Conservation (phyloP, 768 basidiomycete species). For the Hypholoma fasciculare region DNA sequence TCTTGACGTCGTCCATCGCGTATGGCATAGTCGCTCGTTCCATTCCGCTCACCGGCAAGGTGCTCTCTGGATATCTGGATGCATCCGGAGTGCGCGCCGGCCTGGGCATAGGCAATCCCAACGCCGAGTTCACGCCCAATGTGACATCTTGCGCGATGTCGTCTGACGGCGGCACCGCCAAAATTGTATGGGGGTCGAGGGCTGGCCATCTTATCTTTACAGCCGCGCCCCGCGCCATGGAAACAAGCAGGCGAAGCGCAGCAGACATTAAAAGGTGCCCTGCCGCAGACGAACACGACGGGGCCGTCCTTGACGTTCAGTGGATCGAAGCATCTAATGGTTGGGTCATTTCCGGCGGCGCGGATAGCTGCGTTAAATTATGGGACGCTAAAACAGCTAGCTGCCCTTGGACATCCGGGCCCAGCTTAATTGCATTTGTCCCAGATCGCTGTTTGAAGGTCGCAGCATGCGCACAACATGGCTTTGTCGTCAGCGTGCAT, state of each 20-base stretch:
- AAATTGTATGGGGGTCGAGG: conserved; percentile 72
- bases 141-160: conserved; percentile 57
- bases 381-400: conserved; percentile 65
- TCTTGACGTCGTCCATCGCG: conserved; percentile 62
- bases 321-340: conserved; percentile 39
- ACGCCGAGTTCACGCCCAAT: conserved; percentile 71
- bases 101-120: conserved; percentile 70
- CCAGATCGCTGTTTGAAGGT: conserved; percentile 55
- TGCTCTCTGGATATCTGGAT: conserved; percentile 70
- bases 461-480: conserved; percentile 34
- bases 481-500: conserved; percentile 50
- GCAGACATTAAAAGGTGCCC: conserved; percentile 48
- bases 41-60: conserved; percentile 64
- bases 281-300: conserved; percentile 64
- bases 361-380: conserved; percentile 70
- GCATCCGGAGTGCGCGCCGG: conserved; percentile 59
- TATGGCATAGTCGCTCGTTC: conserved; percentile 78
- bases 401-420: conserved; percentile 67
- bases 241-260: conserved; percentile 42
- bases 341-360: conserved; percentile 51
- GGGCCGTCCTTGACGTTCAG: conserved; percentile 51
- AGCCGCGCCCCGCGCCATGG: conserved; percentile 58
- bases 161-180: conserved; percentile 66
- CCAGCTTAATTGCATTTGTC: conserved; percentile 29
- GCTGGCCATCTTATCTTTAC: conserved; percentile 69